Conservation (phyloP, 805 yeast genomes). For the Sugiyamaella boreocaroliniensis region DNA sequence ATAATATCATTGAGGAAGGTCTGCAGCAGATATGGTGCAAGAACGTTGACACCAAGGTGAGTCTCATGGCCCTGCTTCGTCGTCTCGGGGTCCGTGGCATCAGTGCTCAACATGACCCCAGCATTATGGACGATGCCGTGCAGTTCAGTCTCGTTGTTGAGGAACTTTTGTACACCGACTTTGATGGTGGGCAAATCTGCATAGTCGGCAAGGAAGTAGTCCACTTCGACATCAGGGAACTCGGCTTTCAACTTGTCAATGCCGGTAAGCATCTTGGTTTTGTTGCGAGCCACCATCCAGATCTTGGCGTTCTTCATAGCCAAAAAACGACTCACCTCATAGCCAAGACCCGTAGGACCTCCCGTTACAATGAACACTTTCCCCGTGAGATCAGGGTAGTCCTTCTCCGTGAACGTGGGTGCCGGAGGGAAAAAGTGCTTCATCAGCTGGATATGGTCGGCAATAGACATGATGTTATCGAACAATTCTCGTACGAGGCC, state of each 20-base stretch:
- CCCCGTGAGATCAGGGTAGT: conserved; percentile 32
- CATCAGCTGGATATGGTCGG: not conserved
- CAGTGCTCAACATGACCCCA: conserved; percentile 33
- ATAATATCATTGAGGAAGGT: conserved; percentile 36
- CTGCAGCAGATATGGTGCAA: conserved; percentile 43
- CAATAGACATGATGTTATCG: not conserved
- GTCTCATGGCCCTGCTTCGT: conserved; percentile 43
- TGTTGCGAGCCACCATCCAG: conserved; percentile 34
- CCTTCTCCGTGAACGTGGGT: conserved; percentile 20
- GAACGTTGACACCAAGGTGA: conserved; percentile 41
- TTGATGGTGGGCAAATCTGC: conserved; percentile 39
- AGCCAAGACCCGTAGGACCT: conserved; percentile 32
- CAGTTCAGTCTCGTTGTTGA: conserved; percentile 24
- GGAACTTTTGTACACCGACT: conserved; percentile 32
- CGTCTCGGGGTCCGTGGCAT: conserved; percentile 30
- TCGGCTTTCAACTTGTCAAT: conserved; percentile 26
- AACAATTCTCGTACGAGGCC: no score
- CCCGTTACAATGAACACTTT: conserved; percentile 33
- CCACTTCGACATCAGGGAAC: conserved; percentile 18
- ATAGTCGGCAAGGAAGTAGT: conserved; percentile 17
- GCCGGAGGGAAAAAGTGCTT: conserved; percentile 4
- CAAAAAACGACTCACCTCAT: conserved; percentile 30
- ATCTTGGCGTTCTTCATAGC: conserved; percentile 33
- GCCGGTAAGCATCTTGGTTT: conserved; percentile 29
- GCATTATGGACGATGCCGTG: conserved; percentile 40